Evolutionary conservation across 2,329 filamentous ascomycete genomes (phyloP), one percentile per base, ranked within the genome.

Genomic region (Penicillium sp.): DNA sequence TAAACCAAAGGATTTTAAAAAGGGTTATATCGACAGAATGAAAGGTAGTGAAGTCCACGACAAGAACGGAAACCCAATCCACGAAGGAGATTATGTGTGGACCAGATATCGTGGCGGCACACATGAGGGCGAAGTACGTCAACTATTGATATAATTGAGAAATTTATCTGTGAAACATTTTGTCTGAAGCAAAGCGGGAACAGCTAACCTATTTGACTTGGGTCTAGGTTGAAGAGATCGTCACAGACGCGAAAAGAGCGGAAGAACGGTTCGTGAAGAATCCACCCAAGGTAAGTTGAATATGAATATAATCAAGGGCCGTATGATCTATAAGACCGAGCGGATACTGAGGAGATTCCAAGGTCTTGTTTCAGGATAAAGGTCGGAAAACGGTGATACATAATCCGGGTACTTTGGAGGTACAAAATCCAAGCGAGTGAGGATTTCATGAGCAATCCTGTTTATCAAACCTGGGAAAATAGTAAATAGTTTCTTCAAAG

Each of bases 71-170:
- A 37, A 44, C 4, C 4, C 21, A n/a, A 51, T 51, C 3, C 48
- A 44, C 21, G 8, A 51, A 29, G 48, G 31, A 2, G 48, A 51
- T 29, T 51, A 51, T 26, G 48, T 51, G 19, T 44, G 3, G 6
- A 51, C 48, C 29, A 44, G 48, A 37, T 44, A 44, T 16, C 48
- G 48, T 11, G 48, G 48, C 2, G 48, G 48, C 26, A 19, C 48
- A 13, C 48, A 51, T 24, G 48, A 51, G 21, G 48, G 48, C 14
- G 33, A 51, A 37, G 48, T 51, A 24, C 13, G 48, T 51, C 16
- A 37, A 24, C 23, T 37, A 24, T 14, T 24, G 34, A 37, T 37
- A 5, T 18, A 7, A 18, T 18, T 37, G 5, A 18, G 13, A 5
- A 37, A 11, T 37, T 13, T 9, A 37, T 5, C 7, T 18, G 5